Evolutionary conservation across 2,329 filamentous ascomycete species (phyloP).

Genomic region (Xylogone sp.): DNA sequence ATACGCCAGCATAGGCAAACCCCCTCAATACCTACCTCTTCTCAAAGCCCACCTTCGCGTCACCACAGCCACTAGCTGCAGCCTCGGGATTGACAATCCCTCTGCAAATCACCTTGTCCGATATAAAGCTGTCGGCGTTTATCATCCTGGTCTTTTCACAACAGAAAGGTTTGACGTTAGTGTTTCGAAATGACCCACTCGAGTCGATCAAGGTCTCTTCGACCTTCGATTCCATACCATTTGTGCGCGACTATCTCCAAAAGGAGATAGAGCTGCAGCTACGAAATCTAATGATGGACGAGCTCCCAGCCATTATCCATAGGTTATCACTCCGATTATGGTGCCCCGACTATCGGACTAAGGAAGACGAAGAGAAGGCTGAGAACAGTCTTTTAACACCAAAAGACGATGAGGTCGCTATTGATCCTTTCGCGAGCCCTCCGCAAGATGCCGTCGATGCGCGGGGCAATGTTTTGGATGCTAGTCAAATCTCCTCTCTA

Average conservation of each 20-base stretch:
- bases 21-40: conserved; percentile 93
- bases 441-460: conserved; percentile 80
- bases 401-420: conserved; percentile 44
- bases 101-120: conserved; percentile 92
- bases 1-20: conserved; percentile 69
- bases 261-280: conserved; percentile 93
- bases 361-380: conserved; percentile 54
- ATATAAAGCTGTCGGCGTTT: conserved; percentile 93
- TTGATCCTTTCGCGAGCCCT: conserved; percentile 79
- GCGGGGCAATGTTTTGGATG: conserved; percentile 72
- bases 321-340: conserved; percentile 82
- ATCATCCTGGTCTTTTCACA: conserved; percentile 97
- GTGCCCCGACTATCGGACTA: conserved; percentile 78
- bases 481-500: conserved; percentile 70
- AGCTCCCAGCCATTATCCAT: conserved; percentile 94
- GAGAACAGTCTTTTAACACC: conserved; percentile 46
- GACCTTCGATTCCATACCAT: conserved; percentile 98
- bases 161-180: conserved; percentile 92
- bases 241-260: conserved; percentile 94
- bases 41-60: conserved; percentile 88
- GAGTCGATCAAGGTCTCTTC: conserved; percentile 98
- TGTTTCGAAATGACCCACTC: conserved; percentile 96
- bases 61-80: conserved; percentile 86
- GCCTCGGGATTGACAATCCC: conserved; percentile 92
- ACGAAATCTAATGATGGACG: conserved; percentile 94